Base-by-base conservation (phyloP, 306 rosid species). In the Cotoneaster glaucophyllus region DNA sequence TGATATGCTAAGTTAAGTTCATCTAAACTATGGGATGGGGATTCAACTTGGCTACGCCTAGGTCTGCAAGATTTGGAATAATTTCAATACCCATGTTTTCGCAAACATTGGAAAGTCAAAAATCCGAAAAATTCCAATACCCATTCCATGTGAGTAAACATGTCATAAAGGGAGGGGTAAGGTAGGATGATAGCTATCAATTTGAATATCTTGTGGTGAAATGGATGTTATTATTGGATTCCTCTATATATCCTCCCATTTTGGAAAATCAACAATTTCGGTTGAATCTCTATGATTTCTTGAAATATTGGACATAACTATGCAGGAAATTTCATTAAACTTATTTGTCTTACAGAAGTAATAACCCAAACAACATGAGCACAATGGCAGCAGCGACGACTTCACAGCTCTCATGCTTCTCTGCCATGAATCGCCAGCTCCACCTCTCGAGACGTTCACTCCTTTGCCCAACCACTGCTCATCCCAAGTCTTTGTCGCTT, bases 341-440 rank as follows among this genome's bases (percentile, higher is more conserved):
- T 25, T 18, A 41, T 73, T 7, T 3, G 28, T 73, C 8, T 73
- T 44, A 13, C 50, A 44, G 50, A 44, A 32, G 6, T 32, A 32
- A 32, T 32, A 32, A 32, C 7, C 14, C 17, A 44, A 44, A 44
- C 50, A 44, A 44, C 50, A 44, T 13, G 50, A 44, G 50, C 50
- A 44, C 17, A 44, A 44, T 44, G 6, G 50, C 50, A 44, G 50
- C 5, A 44, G 50, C 50, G 17, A 44, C 50, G 17, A 44, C 50
- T 44, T 44, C 17, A 44, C 17, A 3, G 17, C 79, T 90, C 18
- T 71, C 85, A 4, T 83, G 87, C 80, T 88, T 87, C 77, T 74
- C 88, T 77, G 81, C 94, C 63, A 69, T 83, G 75, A 81, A 86
- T 76, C 86, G 86, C 43, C 78, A 74, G 63, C 65, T 77, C 31